Evolutionary conservation across 495 filamentous ascomycete species (phyloP), one percentile per base, ranked within the genome.

Genomic region (Sabuloglossum arenarium): DNA sequence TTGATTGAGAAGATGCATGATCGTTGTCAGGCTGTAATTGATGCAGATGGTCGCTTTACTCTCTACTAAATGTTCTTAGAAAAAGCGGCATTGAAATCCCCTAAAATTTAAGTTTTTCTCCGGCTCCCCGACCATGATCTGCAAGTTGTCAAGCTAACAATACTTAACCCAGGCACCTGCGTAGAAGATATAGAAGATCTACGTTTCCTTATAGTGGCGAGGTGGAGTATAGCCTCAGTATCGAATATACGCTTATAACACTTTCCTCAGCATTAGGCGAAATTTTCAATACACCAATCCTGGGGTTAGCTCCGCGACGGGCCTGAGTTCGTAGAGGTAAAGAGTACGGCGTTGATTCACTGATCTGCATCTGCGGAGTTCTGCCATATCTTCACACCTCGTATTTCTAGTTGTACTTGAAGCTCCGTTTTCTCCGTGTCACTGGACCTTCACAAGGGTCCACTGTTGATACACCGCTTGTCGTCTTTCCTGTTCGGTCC

Each of bases 81-180:
- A 10, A 31, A 51, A 51, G 25, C 25, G 29, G 47, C 47, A 27
- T 28, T 30, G 27, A 47, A 63, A 61, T 66, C 6, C n/a, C n/a
- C n/a, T n/a, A n/a, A n/a, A n/a, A n/a, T n/a, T n/a, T n/a, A n/a
- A n/a, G n/a, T n/a, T n/a, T n/a, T n/a, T n/a, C n/a, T n/a, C n/a
- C n/a, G n/a, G n/a, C n/a, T n/a, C n/a, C n/a, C n/a, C n/a, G n/a
- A n/a, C n/a, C n/a, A n/a, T n/a, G n/a, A n/a, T n/a, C n/a, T n/a
- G n/a, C n/a, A n/a, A n/a, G n/a, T n/a, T n/a, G n/a, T n/a, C n/a
- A n/a, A n/a, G n/a, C n/a, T n/a, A n/a, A n/a, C n/a, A n/a, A n/a
- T n/a, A n/a, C n/a, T n/a, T n/a, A n/a, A n/a, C n/a, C n/a, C n/a
- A n/a, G n/a, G n/a, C n/a, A n/a, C n/a, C n/a, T n/a, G n/a, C n/a